Base-by-base conservation (phyloP, 1,284 basidiomycete species). In the Coniferiporia sulphurascens region DNA sequence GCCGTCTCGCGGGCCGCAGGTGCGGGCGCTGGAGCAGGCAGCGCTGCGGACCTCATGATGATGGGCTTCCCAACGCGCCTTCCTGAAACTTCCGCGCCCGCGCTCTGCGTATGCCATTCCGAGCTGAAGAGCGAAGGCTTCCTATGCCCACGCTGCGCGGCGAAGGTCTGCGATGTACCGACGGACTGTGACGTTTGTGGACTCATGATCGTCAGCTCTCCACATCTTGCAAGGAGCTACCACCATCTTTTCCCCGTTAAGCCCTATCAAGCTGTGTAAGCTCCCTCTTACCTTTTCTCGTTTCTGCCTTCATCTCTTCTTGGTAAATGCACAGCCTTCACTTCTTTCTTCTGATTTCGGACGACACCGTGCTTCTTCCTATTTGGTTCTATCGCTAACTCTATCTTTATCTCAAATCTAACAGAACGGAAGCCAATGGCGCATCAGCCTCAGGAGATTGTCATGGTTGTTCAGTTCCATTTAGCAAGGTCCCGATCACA, bases 101-200 rank as follows among this genome's bases (percentile, higher is more conserved):
- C 87, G 52, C 79, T 97, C 19, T 99, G 96, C 69, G 93, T 89
- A 1, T 99, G 96, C 70, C 96, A 99, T 71, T 91, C 91, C 2
- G 85, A 93, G 63, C 78, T 98, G 68, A 91, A 89, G 72, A 86
- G 86, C 66, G 88, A 90, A 63, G 97, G 96, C 4, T 99, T 96
- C 74, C 79, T 97, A 13, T 99, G 96, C 71, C 97, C 96, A 2
- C 83, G 96, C 27, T 99, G 96, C 70, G 81, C 86, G 45, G 85
- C 89, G 55, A 94, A 96, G 77, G 82, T 98, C 41, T 99, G 96
- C 78, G 95, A 99, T 68, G 94, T 98, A 1, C 96, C 96, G 43
- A 99, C 96, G 5, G 97, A 99, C 71, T 99, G 96, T 70, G 91
- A 96, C 67, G 89, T 98, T 34, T 99, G 96, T 69, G 93, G 94